Conservation (phyloP, 768 basidiomycete genomes). For the Naganishia vishniacii region DNA sequence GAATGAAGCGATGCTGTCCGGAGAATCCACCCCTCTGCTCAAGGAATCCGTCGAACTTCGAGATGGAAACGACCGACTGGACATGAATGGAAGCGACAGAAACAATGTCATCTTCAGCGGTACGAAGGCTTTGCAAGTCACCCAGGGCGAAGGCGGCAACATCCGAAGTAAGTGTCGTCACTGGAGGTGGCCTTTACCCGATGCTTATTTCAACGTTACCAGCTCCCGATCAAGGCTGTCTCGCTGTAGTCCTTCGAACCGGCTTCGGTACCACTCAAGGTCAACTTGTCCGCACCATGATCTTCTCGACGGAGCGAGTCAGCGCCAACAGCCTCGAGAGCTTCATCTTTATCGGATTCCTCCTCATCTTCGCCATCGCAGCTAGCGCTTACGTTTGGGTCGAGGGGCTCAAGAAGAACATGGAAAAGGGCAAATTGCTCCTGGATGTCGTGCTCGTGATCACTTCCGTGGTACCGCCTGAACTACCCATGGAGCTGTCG, state of each 20-base stretch:
- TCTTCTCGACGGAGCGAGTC: conserved; percentile 93
- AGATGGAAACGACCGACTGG: conserved; percentile 66
- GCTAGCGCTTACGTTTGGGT: conserved; percentile 98
- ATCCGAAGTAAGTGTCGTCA: conserved; percentile 47
- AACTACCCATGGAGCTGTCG: conserved; percentile 94
- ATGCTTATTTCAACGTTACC: not conserved
- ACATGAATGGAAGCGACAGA: conserved; percentile 80
- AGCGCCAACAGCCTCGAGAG: conserved; percentile 93
- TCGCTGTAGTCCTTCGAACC: conserved; percentile 85
- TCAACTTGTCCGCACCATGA: conserved; percentile 95
- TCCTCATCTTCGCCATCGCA: conserved; percentile 93
- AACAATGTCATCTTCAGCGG: conserved; percentile 87
- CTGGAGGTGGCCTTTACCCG: too few relatives aligned
- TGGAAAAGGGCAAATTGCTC: conserved; percentile 90
- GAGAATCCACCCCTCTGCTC: conserved; percentile 91
- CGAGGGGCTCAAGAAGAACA: conserved; percentile 86
- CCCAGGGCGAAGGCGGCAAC: conserved; percentile 49
- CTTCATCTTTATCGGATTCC: conserved; percentile 96
- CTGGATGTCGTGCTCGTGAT: conserved; percentile 94
- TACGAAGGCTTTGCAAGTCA: conserved; percentile 90
- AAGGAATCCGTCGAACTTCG: conserved; percentile 90
- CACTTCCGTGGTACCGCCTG: conserved; percentile 95
- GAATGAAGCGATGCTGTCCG: conserved; percentile 98
- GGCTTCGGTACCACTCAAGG: conserved; percentile 98
- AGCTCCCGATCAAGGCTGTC: conserved; percentile 83